A percentile compares a stretch with the other conserved stretches of the same genome.
These are phyloP conservation scores for Candida qinlingensis DNA, from an alignment of 805 yeast genomes.

Conservation along the genomic window DNA sequence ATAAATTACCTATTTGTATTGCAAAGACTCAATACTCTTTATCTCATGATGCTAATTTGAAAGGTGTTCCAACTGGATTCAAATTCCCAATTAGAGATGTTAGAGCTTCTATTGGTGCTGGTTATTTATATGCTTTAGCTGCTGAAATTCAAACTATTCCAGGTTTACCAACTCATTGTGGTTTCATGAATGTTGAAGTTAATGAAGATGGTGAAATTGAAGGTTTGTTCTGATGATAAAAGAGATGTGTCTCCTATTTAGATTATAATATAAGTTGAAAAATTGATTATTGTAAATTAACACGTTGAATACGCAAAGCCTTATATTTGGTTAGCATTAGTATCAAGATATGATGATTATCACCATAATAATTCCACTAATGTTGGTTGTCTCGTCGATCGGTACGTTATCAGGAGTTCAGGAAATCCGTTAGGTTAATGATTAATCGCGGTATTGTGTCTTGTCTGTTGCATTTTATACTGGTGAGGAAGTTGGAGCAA, in stretches of 20 bases:
- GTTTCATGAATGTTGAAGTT: slow-evolving; percentile 83
- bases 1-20: slow-evolving; percentile 73
- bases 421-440: too few relatives aligned
- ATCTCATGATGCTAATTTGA: slow-evolving; percentile 75
- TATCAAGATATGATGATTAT: too few relatives aligned
- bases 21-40: slow-evolving; percentile 84
- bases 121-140: slow-evolving; percentile 78
- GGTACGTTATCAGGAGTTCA: too few relatives aligned
- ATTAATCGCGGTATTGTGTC: too few relatives aligned
- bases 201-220: slow-evolving; percentile 77
- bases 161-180: slow-evolving; percentile 80
- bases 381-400: too few relatives aligned
- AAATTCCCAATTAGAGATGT: slow-evolving; percentile 78
- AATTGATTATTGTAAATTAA: too few relatives aligned
- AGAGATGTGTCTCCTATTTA: background rate
- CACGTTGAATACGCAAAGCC: too few relatives aligned
- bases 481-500: too few relatives aligned
- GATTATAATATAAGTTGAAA: too few relatives aligned
- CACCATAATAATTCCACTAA: too few relatives aligned
- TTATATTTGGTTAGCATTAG: too few relatives aligned
- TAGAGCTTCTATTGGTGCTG: slow-evolving; percentile 76
- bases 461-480: too few relatives aligned
- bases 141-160: slow-evolving; percentile 86
- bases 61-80: slow-evolving; percentile 81
- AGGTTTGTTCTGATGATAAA: slow-evolving; percentile 59